These are phyloP conservation scores for Pisolithus tinctorius DNA, from an alignment of 768 basidiomycete species.

Conservation along the genomic window DNA sequence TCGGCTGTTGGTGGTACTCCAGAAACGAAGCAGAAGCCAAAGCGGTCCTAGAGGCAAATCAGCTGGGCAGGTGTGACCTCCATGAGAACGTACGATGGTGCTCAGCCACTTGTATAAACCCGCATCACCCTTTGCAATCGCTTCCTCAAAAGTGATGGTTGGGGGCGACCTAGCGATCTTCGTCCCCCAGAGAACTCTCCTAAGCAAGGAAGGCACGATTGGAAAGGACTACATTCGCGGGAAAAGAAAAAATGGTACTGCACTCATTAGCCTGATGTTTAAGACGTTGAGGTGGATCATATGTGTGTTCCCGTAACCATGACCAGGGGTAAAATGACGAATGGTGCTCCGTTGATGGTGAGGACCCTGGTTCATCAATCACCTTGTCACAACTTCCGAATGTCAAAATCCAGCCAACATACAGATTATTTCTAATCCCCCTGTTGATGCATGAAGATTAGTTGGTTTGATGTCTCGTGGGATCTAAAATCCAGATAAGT, in stretches of 20 bases:
- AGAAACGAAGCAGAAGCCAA: constrained; percentile 83
- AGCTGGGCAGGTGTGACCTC: not conserved
- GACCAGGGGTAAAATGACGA: constrained; percentile 83
- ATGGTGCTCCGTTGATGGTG: constrained; percentile 43
- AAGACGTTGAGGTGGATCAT: constrained; percentile 54
- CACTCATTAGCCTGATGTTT: constrained; percentile 35
- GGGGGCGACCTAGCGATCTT: constrained; percentile 73
- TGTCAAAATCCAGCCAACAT: constrained; percentile 17
- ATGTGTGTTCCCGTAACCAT: constrained; percentile 74
- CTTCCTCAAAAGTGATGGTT: constrained; percentile 62
- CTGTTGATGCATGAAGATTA: constrained; percentile 43
- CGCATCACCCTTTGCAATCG: constrained; percentile 55
- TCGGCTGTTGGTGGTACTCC: constrained; percentile 77
- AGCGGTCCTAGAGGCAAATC: constrained; percentile 53
- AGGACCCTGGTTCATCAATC: constrained; percentile 14
- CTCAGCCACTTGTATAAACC: constrained; percentile 79
- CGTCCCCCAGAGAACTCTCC: constrained; percentile 78
- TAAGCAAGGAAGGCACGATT: not conserved
- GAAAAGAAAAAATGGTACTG: constrained; percentile 14
- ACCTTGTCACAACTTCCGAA: not conserved
- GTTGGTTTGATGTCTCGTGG: constrained; percentile 65
- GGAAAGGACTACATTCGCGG: not conserved
- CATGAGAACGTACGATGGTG: constrained; percentile 53
- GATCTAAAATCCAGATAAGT: constrained; percentile 44
- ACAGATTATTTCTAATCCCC: constrained; percentile 77